Evolutionary conservation across 2,329 filamentous ascomycete species (phyloP), one percentile per base, ranked within the genome.

Genomic region (Aspergillus sclerotialis): DNA sequence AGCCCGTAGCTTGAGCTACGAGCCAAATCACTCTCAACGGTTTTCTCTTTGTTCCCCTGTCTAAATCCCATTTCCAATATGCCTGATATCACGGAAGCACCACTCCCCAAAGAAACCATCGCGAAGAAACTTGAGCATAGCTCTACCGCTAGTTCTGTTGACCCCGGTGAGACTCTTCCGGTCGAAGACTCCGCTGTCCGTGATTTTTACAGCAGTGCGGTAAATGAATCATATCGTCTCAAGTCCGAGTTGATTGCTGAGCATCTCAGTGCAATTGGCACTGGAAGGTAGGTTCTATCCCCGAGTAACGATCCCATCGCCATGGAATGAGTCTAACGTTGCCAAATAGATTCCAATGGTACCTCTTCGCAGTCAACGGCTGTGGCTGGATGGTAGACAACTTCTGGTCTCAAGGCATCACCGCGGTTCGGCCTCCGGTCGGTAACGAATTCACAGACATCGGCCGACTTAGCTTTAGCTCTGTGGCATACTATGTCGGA

Each of bases 371-470:
- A 16, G 76, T 83, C 10, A 75, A 80, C 19, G 78, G 79, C 1
- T 84, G 83, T 43, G 80, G 80, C 15, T 84, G 78, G 79, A 76
- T 78, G 4, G 73, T 73, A 30, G 80, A 84, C 56, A 83, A 83
- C 24, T 50, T 58, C 30, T 13, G 40, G 26, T 55, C 52, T 1
- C 55, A 59, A 39, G 56, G 53, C 2, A 52, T 57, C 28, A 43
- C 44, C 5, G 50, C 48, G 9, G 46, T 56, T 3, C 53, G 54
- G 6, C 52, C 53, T 1, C 47, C 52, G 2, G 51, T 56, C 7
- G 24, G 47, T 15, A 42, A 46, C 26, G 53, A 57, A 17, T 51
- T 56, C 24, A 30, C 40, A 1, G 47, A 45, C 6, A 52, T 53
- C 6, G 35, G 35, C 1, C 44, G 46, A 26, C 46, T 50, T 32